These are phyloP conservation scores for Cladosporium sp. DNA, from an alignment of 2,329 filamentous ascomycete species.

Conservation along the genomic window DNA sequence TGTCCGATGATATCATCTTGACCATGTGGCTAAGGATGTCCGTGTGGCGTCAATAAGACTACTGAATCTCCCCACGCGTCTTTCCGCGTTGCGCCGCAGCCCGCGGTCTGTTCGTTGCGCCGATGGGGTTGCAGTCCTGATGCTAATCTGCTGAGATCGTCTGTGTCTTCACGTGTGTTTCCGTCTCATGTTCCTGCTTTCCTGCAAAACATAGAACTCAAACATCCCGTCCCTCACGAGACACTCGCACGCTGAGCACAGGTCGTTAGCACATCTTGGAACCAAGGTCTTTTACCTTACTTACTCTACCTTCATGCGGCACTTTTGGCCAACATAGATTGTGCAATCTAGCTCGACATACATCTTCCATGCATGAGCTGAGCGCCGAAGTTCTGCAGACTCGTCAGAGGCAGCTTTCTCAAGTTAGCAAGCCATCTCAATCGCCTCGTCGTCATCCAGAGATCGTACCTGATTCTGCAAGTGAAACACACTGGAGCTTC, in stretches of 20 bases:
- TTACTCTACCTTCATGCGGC: neutral
- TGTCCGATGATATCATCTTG: neutral
- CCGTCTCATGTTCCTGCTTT: no score
- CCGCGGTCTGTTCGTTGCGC: no score
- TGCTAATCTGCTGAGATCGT: neutral
- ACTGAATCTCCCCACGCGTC: neutral
- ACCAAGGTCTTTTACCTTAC: neutral
- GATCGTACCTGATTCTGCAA: slow-evolving; percentile 2
- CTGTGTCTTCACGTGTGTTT: neutral
- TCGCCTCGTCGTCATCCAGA: neutral
- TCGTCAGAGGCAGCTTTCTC: neutral
- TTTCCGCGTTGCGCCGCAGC: neutral
- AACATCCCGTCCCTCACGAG: neutral
- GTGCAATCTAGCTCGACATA: neutral
- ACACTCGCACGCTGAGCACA: neutral
- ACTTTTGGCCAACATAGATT: neutral
- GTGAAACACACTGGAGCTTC: neutral
- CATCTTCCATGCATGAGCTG: neutral
- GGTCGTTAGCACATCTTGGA: neutral
- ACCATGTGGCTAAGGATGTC: slow-evolving; percentile 3
- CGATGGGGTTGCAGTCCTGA: neutral
- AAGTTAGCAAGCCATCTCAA: neutral
- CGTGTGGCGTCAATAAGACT: no score
- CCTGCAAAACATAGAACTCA: neutral
- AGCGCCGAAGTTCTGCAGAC: neutral